phyloP scores from a whole-genome alignment of 768 basidiomycete species.

The Termitomyces sp. region DNA sequence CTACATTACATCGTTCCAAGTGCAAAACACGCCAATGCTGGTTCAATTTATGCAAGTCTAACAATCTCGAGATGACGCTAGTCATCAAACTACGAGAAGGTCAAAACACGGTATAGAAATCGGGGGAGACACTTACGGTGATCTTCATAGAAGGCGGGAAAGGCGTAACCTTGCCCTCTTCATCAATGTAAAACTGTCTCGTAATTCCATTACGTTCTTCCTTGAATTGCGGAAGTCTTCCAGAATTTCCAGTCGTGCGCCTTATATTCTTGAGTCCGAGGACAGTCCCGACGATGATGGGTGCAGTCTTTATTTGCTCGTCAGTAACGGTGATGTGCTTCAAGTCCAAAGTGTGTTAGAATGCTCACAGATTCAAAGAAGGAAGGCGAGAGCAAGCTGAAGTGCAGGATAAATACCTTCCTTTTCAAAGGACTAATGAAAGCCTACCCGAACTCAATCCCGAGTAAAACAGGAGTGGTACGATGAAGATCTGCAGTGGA shows the following conservation, averaged over 20 bases:
- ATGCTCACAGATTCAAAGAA: conserved; percentile 35
- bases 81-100: neutral
- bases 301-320: conserved; percentile 28
- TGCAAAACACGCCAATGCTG: neutral
- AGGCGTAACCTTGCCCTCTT: conserved; percentile 30
- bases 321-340: neutral
- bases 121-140: conserved; percentile 20
- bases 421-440: neutral
- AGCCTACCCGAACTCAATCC: conserved; percentile 1
- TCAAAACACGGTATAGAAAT: neutral
- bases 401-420: neutral
- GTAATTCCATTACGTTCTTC: conserved; percentile 27
- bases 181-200: conserved; percentile 28
- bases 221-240: conserved; percentile 31
- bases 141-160: conserved; percentile 40
- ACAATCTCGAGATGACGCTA: neutral
- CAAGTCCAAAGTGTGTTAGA: too few species aligned
- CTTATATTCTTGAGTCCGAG: conserved; percentile 36
- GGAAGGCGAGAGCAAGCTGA: conserved; percentile 24
- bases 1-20: neutral
- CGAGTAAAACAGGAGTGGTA: conserved; percentile 5
- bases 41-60: neutral
- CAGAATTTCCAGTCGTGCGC: conserved; percentile 30
- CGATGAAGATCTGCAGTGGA: conserved; percentile 17
- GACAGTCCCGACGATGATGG: conserved; percentile 37